Evolutionary conservation across 78 protist species (phyloP).

Genomic region (Anaeramoeba flamelloides): DNA sequence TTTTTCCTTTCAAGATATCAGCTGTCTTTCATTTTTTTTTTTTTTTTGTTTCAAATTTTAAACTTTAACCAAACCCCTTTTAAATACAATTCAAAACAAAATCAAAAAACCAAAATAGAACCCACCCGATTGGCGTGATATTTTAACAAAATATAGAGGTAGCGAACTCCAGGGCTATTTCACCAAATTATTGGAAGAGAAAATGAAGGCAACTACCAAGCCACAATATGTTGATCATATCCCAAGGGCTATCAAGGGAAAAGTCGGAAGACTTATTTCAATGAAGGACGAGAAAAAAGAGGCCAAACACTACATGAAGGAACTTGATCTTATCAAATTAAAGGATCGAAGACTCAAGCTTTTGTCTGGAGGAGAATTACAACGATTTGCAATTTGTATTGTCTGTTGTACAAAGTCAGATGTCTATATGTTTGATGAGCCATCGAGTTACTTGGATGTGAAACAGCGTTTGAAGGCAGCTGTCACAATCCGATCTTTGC

Average conservation of each 20-base stretch:
- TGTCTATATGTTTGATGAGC: slow-evolving; percentile 97
- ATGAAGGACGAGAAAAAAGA: slow-evolving; percentile 28
- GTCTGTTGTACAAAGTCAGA: slow-evolving; percentile 34
- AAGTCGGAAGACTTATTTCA: neutral
- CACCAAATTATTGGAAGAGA: slow-evolving; percentile 73
- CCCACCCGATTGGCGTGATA: slow-evolving; percentile 96
- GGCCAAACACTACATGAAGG: slow-evolving; percentile 25
- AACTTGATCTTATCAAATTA: slow-evolving; percentile 49
- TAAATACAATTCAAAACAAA: no score
- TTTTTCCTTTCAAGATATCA: no score
- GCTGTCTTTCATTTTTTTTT: no score
- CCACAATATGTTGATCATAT: slow-evolving; percentile 97
- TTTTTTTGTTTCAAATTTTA: no score
- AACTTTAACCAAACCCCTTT: no score
- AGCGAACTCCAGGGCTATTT: slow-evolving; percentile 93
- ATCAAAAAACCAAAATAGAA: no score
- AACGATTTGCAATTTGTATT: slow-evolving; percentile 90
- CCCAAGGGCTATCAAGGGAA: slow-evolving; percentile 74
- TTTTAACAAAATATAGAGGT: slow-evolving; percentile 89
- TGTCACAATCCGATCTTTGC: slow-evolving; percentile 60
- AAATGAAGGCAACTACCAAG: slow-evolving; percentile 75
- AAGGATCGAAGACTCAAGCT: slow-evolving; percentile 48
- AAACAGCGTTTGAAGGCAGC: slow-evolving; percentile 95
- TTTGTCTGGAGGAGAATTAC: slow-evolving; percentile 98
- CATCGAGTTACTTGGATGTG: slow-evolving; percentile 94